Base-by-base conservation (phyloP, 2,329 filamentous ascomycete species). In the Aaosphaeria pasadenensis region DNA sequence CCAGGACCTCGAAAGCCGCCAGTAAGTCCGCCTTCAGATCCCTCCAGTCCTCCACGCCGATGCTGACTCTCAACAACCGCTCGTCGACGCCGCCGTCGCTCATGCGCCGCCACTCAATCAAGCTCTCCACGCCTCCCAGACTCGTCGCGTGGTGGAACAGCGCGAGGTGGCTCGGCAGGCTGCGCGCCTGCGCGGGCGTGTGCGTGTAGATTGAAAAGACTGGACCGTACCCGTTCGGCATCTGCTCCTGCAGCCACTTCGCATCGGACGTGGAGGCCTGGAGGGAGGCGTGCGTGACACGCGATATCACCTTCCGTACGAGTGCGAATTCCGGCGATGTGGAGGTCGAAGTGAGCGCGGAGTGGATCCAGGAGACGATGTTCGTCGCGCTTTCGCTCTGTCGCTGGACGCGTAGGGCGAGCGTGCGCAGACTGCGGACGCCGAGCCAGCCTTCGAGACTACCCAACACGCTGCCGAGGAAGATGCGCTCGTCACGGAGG, bases 21-120 rank as follows among this genome's bases (percentile, higher is more conserved):
- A 67, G 7, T 39, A 97, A 67, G 74, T 97, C 92, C 35, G 79
- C 79, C 68, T 80, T 84, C 65, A 99, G 67, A 73, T 97, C 94
- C 69, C 94, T 87, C 77, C 88, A 87, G 42, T 81, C 83, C 76
- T 99, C 94, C 31, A 96, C 80, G 0, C 94, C 94, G 32, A 96
- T 74, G 68, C 91, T 96, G 30, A 99, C 74, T 44, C 94, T 76
- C 70, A 96, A 63, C 67, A 97, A 69, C 49, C 82, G 77, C 63
- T 77, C 81, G 64, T 95, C 89, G 36, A 95, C 85, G 1, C 69
- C 77, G 3, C 71, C 61, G 75, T 99, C 94, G 50, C 85, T 86
- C 89, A 99, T 94, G 42, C 87, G 83, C 50, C 94, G 80, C 94
- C 94, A 99, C 79, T 99, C 94, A 59, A 99, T 91, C 75, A 97